These are phyloP conservation scores for Beauveria medogensis DNA, from an alignment of 2,329 filamentous ascomycete species.

Conservation along the genomic window DNA sequence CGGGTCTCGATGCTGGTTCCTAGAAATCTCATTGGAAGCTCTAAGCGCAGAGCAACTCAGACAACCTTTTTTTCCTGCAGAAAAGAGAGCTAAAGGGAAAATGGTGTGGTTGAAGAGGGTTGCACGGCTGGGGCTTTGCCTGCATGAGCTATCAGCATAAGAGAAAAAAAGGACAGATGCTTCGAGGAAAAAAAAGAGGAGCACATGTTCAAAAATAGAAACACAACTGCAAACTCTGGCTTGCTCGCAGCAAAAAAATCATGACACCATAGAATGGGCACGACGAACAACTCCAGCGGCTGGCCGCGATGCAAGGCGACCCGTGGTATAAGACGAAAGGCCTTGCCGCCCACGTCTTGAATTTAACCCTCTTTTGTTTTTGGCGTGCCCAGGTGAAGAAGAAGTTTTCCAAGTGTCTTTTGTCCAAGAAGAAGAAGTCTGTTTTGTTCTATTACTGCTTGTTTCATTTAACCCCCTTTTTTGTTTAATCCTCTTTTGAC, in stretches of 20 bases:
- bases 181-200: slow-evolving; percentile 1
- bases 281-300: neutral
- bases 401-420: slow-evolving; percentile 11
- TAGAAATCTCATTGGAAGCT: neutral
- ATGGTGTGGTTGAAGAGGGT: neutral
- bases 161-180: neutral
- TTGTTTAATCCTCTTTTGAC: slow-evolving; percentile 22
- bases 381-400: slow-evolving; percentile 27
- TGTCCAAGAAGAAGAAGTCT: slow-evolving; percentile 18
- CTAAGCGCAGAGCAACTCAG: slow-evolving; percentile 6
- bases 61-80: no score
- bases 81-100: neutral
- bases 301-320: slow-evolving; percentile 33
- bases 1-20: neutral
- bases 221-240: slow-evolving; percentile 15
- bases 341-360: slow-evolving; percentile 31
- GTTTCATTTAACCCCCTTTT: slow-evolving; percentile 20
- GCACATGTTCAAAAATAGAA: slow-evolving; percentile 30
- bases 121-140: neutral
- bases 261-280: no score
- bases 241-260: no score
- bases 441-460: slow-evolving; percentile 10
- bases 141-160: neutral
- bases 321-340: slow-evolving; percentile 52
- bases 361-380: slow-evolving; percentile 33